These are phyloP conservation scores for Schoenoplectus tabernaemontani DNA, from an alignment of 202 grass and related monocot species.

Conservation along the genomic window DNA sequence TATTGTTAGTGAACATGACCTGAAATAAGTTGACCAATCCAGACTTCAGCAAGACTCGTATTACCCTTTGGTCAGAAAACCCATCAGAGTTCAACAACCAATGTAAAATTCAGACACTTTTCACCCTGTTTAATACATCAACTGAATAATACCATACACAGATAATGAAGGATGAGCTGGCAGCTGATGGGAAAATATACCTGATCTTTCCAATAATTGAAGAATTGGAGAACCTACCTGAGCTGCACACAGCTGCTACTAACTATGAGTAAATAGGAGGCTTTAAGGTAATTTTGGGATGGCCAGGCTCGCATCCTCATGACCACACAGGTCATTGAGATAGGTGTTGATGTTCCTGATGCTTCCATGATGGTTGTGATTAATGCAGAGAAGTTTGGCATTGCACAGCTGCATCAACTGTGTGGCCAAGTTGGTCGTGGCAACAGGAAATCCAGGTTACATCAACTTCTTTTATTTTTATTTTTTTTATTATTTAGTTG, in stretches of 20 bases:
- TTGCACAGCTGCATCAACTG: slow-evolving; percentile 88
- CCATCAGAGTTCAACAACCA: neutral
- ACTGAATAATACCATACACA: slow-evolving; percentile 17
- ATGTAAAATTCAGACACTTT: neutral
- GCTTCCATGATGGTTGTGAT: slow-evolving; percentile 95
- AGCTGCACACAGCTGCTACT: slow-evolving; percentile 64
- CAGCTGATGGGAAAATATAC: slow-evolving; percentile 68
- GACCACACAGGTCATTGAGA: slow-evolving; percentile 88
- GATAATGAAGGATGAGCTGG: slow-evolving; percentile 88
- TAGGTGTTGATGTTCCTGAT: slow-evolving; percentile 86
- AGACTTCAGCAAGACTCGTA: no score
- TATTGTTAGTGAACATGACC: neutral
- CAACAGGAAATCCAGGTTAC: slow-evolving; percentile 47
- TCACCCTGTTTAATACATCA: neutral
- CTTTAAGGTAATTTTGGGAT: slow-evolving; percentile 60
- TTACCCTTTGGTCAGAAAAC: no score
- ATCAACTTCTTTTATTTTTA: no score
- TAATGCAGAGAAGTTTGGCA: slow-evolving; percentile 87
- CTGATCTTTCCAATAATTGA: slow-evolving; percentile 85
- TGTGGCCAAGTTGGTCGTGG: slow-evolving; percentile 77
- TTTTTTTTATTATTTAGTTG: neutral
- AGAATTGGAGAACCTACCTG: slow-evolving; percentile 72
- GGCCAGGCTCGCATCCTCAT: slow-evolving; percentile 65
- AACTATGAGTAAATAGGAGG: slow-evolving; percentile 58
- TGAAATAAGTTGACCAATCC: neutral